phyloP scores from a whole-genome alignment of 2,329 filamentous ascomycete species.

The Aspergillus texensis region DNA sequence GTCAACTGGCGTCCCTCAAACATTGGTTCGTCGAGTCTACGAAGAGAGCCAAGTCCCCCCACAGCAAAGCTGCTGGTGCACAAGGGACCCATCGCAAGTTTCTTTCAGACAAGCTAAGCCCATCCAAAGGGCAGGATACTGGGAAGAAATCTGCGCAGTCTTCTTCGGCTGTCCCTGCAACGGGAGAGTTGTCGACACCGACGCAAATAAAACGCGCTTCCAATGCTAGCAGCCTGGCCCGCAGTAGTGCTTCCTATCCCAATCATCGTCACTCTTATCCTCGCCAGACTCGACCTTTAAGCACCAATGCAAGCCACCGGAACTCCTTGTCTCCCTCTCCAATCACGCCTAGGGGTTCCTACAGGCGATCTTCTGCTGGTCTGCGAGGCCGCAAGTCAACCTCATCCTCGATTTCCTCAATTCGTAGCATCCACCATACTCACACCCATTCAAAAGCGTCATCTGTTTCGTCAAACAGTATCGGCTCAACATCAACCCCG shows the following conservation, averaged over 20 bases:
- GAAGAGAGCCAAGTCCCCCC: conserved; percentile 63
- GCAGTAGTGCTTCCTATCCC: conserved; percentile 46
- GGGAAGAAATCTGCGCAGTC: conserved; percentile 30
- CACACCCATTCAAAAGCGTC: conserved; percentile 93
- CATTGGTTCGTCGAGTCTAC: conserved; percentile 73
- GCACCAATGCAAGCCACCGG: conserved; percentile 50
- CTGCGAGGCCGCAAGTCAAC: conserved; percentile 92
- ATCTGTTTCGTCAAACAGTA: conserved; percentile 81
- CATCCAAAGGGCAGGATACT: conserved; percentile 41
- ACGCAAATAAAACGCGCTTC: conserved; percentile 45
- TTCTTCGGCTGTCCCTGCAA: conserved; percentile 27
- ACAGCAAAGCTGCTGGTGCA: conserved; percentile 36
- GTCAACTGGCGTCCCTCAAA: conserved; percentile 68
- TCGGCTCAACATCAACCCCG: conserved; percentile 68
- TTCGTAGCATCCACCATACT: conserved; percentile 86
- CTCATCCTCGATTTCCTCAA: conserved; percentile 89
- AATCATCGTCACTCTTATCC: conserved; percentile 46
- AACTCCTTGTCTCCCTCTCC: conserved; percentile 86
- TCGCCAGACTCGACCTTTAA: conserved; percentile 39
- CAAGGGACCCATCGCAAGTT: conserved; percentile 38
- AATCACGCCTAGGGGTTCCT: conserved; percentile 82
- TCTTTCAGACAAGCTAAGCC: conserved; percentile 42
- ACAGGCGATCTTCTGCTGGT: conserved; percentile 79
- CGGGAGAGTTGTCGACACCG: conserved; percentile 36
- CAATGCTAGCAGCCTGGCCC: conserved; percentile 44